Evolutionary conservation across 2,329 filamentous ascomycete genomes (phyloP).

Genomic region (Aspergillus neoniger): DNA sequence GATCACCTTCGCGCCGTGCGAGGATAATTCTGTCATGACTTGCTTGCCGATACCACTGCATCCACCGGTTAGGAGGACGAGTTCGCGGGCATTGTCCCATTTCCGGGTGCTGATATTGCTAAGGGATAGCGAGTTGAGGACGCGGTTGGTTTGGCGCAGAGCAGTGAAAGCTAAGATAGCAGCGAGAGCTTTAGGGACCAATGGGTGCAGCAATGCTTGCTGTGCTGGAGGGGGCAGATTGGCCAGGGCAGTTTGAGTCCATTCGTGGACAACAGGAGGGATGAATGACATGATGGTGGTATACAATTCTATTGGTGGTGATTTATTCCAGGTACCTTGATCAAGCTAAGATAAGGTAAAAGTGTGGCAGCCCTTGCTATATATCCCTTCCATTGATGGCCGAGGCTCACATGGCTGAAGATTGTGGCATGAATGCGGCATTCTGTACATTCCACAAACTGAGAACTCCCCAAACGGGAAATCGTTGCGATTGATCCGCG

Average conservation of each 20-base stretch:
- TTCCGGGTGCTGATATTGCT: constrained; percentile 33
- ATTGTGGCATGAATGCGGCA: constrained; percentile 6
- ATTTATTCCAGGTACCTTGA: neutral
- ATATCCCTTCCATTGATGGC: neutral
- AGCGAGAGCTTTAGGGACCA: constrained; percentile 31
- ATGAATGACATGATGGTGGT: neutral
- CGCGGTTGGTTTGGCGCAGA: constrained; percentile 31
- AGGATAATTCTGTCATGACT: constrained; percentile 35
- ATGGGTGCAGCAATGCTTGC: constrained; percentile 27
- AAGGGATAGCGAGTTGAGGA: constrained; percentile 29
- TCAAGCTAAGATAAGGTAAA: neutral
- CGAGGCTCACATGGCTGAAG: constrained; percentile 10
- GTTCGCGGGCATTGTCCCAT: constrained; percentile 32
- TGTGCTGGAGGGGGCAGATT: constrained; percentile 33
- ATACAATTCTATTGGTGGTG: neutral
- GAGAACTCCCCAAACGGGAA: constrained; percentile 13
- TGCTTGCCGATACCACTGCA: constrained; percentile 43
- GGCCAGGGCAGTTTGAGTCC: constrained; percentile 25
- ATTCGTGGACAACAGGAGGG: constrained; percentile 25
- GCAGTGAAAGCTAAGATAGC: constrained; percentile 27
- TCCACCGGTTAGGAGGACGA: constrained; percentile 42
- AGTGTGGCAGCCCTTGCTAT: neutral
- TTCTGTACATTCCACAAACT: neutral
- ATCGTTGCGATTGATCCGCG: constrained; percentile 17
- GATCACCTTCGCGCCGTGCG: constrained; percentile 34